Conservation (phyloP, 805 yeast species). For the Wickerhamiella australiensis region DNA sequence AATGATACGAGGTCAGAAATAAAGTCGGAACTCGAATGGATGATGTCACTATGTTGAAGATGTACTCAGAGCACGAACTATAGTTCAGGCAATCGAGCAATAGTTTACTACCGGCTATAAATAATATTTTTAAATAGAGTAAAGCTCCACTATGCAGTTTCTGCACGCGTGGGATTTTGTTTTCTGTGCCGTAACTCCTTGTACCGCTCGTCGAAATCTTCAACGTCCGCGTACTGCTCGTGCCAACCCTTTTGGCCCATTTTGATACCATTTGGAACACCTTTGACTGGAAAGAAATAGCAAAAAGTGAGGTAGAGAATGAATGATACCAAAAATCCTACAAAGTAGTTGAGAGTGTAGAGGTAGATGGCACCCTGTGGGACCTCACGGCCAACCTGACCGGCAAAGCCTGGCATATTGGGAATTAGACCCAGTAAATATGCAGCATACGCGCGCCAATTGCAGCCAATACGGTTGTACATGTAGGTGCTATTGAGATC, state of each 20-base stretch:
- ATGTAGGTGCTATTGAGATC: conserved; percentile 39
- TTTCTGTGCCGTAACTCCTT: conserved; percentile 1
- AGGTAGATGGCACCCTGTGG: conserved; percentile 68
- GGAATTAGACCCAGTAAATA: conserved; percentile 72
- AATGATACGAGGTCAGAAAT: no score
- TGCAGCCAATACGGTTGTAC: conserved; percentile 62
- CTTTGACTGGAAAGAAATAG: conserved; percentile 17
- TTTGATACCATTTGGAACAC: conserved; percentile 17
- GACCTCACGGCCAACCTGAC: conserved; percentile 66
- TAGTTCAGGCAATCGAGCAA: not conserved
- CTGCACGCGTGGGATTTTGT: not conserved
- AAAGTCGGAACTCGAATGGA: no score
- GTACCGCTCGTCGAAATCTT: conserved; percentile 18
- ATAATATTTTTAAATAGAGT: not conserved
- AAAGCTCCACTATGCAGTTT: not conserved
- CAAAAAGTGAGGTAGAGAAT: conserved; percentile 40
- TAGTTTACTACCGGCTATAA: not conserved
- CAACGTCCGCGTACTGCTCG: conserved; percentile 21
- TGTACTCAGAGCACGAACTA: no score
- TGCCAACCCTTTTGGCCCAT: conserved; percentile 21
- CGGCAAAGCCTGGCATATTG: conserved; percentile 74
- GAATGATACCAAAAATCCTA: conserved; percentile 56
- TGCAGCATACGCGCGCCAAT: conserved; percentile 77
- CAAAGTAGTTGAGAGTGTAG: conserved; percentile 61
- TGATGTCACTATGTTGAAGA: no score